These are phyloP conservation scores for Vitis hybrid DNA, from an alignment of 177 flowering plant species.

Conservation along the genomic window DNA sequence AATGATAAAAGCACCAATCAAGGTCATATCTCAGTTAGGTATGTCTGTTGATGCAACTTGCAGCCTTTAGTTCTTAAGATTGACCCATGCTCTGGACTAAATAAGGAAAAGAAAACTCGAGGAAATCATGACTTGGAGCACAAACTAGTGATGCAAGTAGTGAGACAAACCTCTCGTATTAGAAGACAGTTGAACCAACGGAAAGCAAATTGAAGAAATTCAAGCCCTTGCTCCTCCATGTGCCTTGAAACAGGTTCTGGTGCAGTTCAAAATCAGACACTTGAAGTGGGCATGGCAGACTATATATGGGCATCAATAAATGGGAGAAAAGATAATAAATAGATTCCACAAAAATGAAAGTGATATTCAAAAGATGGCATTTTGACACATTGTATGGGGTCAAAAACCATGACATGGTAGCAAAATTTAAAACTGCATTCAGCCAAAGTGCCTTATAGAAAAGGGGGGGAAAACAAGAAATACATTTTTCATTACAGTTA, in stretches of 20 bases:
- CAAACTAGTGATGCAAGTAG: too few species aligned
- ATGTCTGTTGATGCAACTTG: not conserved
- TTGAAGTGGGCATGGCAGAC: not conserved
- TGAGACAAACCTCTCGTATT: conserved; percentile 82
- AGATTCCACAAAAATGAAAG: not conserved
- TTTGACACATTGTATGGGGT: too few species aligned
- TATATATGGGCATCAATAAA: not conserved
- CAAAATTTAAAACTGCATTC: too few species aligned
- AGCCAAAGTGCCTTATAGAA: too few species aligned
- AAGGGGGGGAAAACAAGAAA: too few species aligned
- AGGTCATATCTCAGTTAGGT: not conserved
- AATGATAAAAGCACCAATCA: conserved; percentile 3
- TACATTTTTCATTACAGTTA: too few species aligned
- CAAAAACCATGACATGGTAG: too few species aligned
- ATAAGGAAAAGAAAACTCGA: too few species aligned
- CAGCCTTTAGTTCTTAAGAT: too few species aligned
- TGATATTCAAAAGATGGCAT: not conserved
- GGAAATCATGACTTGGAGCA: too few species aligned
- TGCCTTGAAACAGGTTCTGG: conserved; percentile 94
- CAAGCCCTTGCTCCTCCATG: conserved; percentile 95
- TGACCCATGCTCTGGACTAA: too few species aligned
- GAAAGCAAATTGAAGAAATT: conserved; percentile 97
- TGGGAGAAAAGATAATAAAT: not conserved
- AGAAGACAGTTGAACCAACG: conserved; percentile 99
- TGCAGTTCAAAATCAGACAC: conserved; percentile 10